phyloP scores from a whole-genome alignment of 768 basidiomycete species.

The Psilocybe tampanensis region DNA sequence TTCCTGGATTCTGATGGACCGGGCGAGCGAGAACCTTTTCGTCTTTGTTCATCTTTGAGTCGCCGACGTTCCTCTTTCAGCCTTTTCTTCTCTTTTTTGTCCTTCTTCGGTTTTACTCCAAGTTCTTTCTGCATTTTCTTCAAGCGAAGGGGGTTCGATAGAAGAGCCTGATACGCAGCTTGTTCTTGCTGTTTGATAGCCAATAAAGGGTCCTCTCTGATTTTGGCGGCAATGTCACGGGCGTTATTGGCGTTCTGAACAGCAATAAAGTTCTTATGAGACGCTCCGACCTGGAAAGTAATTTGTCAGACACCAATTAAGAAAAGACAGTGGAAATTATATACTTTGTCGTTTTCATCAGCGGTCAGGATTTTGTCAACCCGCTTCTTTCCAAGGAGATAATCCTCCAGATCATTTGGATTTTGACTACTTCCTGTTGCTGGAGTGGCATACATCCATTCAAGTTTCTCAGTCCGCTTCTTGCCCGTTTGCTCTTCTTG shows the following conservation, averaged over 20 bases:
- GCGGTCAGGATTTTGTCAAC: constrained; percentile 95
- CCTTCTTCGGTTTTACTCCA: constrained; percentile 81
- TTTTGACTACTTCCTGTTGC: constrained; percentile 87
- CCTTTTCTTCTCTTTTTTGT: constrained; percentile 63
- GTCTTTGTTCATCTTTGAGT: constrained; percentile 41
- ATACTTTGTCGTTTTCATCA: constrained; percentile 88
- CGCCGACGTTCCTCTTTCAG: constrained; percentile 50
- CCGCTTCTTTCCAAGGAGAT: constrained; percentile 94
- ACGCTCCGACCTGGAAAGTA: constrained; percentile 66
- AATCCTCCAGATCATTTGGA: constrained; percentile 92
- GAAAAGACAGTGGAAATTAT: constrained; percentile 14
- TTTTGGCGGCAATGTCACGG: constrained; percentile 89
- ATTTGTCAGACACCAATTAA: neutral
- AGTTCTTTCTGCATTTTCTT: constrained; percentile 79
- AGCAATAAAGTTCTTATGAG: constrained; percentile 93
- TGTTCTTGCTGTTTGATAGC: constrained; percentile 99
- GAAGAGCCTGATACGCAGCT: constrained; percentile 82
- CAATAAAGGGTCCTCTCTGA: constrained; percentile 95
- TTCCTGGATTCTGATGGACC: constrained; percentile 17
- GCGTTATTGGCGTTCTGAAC: constrained; percentile 90
- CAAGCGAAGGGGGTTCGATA: constrained; percentile 84
- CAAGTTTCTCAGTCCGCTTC: constrained; percentile 91
- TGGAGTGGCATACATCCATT: constrained; percentile 99
- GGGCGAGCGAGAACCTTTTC: constrained; percentile 27
- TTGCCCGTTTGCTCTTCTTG: constrained; percentile 96